Percentiles rank a stretch among this genome's conserved stretches.
Conservation (phyloP, 768 basidiomycete genomes). For the Rhizopogon vulgaris region DNA sequence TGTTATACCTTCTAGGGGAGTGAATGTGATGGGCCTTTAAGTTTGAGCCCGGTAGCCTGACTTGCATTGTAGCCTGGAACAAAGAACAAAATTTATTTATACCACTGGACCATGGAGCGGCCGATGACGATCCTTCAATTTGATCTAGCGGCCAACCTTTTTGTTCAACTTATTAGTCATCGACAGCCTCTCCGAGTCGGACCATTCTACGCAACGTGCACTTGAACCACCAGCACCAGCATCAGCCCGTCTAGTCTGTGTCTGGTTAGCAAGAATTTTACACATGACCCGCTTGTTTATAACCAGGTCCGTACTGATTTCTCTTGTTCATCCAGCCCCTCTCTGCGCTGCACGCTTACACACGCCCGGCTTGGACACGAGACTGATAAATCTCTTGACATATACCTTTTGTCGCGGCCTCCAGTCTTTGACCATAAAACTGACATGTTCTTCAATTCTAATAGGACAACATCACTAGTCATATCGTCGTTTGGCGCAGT, state of each 20-base stretch:
- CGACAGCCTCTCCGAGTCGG: neutral
- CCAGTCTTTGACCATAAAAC: neutral
- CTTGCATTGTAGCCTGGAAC: too few species aligned
- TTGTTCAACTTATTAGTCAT: neutral
- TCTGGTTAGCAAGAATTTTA: too few species aligned
- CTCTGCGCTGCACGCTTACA: slow-evolving; percentile 2
- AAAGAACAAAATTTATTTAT: too few species aligned
- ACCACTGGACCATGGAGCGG: too few species aligned
- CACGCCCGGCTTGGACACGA: slow-evolving; percentile 2
- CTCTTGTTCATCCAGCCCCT: slow-evolving; percentile 1
- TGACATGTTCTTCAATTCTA: slow-evolving; percentile 4
- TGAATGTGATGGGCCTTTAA: too few species aligned
- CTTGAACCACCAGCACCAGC: neutral
- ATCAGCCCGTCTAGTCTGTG: too few species aligned
- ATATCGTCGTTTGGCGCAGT: slow-evolving; percentile 34
- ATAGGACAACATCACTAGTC: slow-evolving; percentile 31
- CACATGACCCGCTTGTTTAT: slow-evolving; percentile 4
- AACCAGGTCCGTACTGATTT: slow-evolving; percentile 7
- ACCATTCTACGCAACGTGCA: neutral
- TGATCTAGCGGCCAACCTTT: neutral
- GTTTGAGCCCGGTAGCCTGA: too few species aligned
- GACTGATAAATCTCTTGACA: neutral
- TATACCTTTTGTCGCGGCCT: slow-evolving; percentile 3
- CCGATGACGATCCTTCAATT: too few species aligned
- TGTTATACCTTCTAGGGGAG: too few species aligned